Evolutionary conservation across 331 rosid species (phyloP).

Genomic region (Prunus yedoensis): DNA sequence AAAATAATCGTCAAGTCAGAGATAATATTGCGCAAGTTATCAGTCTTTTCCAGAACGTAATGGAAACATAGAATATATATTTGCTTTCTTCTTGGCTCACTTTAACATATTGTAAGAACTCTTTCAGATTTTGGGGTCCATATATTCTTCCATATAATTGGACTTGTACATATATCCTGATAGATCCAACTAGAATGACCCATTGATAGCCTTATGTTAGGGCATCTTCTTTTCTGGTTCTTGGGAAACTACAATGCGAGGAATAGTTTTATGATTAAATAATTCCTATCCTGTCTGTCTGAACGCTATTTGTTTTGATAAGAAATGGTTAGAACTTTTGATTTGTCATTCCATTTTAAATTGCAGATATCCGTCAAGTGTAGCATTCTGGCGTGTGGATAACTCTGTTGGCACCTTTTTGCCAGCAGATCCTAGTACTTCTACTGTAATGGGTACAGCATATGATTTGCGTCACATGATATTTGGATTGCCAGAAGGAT

Average conservation of each 20-base stretch:
- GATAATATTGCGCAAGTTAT: neutral
- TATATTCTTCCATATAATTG: neutral
- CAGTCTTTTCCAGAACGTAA: neutral
- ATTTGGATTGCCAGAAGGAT: conserved; percentile 62
- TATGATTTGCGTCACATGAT: conserved; percentile 72
- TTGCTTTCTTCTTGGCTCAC: neutral
- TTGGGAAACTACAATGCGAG: neutral
- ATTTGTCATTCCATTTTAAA: conserved; percentile 11
- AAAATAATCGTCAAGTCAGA: neutral
- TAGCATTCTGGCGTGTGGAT: conserved; percentile 90
- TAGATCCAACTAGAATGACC: neutral
- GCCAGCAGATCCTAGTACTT: conserved; percentile 68
- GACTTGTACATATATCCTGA: neutral
- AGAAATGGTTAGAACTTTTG: neutral
- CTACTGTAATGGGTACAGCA: conserved; percentile 52
- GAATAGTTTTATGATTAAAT: neutral
- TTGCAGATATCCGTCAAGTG: conserved; percentile 54
- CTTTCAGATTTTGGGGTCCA: neutral
- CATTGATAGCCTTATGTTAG: neutral
- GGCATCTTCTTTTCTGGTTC: neutral
- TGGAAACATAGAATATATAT: neutral
- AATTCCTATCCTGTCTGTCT: neutral
- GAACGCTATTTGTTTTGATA: neutral
- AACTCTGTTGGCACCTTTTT: conserved; percentile 90
- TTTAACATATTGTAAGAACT: neutral